Base-by-base conservation (phyloP, 2,329 filamentous ascomycete species). In the Aspergillus fumigatiaffinis region DNA sequence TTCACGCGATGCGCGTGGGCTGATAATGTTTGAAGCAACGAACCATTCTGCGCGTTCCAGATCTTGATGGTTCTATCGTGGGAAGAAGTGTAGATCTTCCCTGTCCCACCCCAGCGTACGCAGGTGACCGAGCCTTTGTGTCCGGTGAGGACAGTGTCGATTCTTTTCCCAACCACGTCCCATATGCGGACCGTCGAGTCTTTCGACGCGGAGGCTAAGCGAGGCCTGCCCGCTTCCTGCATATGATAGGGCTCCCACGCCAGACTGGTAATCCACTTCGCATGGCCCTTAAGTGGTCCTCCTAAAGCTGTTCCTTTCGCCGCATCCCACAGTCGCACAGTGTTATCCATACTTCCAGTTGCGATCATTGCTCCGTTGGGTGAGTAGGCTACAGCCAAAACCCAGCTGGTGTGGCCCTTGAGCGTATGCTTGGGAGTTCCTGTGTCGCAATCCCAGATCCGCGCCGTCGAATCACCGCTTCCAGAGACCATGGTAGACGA, bases 1-100 rank as follows among this genome's bases (percentile, higher is more conserved):
- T 99, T 99, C 29, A 99, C 90, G 86, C 93, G 96, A 71, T 97
- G 94, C 0, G 90, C 91, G 71, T 99, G 95, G 1, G 88, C 82
- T 21, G 84, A 85, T 8, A 97, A 79, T 0, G 88, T 92, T 72
- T 94, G 90, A 53, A 91, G 79, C 23, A 97, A 79, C 2, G 87
- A 91, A 29, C 93, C 94, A 61, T 88, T 87, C 42, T 82, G 81
- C 0, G 90, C 85, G 68, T 94, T 87, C 92, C 93, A 99, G 4
- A 97, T 85, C 65, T 93, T 92, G 65, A 97, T 85, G 1, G 88
- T 93, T 79, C 95, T 95, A 78, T 97, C 93, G 71, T 96, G 92
- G 35, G 90, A 95, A 21, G 85, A 85, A 7, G 89, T 91, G 77
- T 94, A 96, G 61, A 96, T 87, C 57, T 85, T 79, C 3, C 92